Base-by-base conservation (phyloP, 2,329 filamentous ascomycete species). In the Phoma herbarum region DNA sequence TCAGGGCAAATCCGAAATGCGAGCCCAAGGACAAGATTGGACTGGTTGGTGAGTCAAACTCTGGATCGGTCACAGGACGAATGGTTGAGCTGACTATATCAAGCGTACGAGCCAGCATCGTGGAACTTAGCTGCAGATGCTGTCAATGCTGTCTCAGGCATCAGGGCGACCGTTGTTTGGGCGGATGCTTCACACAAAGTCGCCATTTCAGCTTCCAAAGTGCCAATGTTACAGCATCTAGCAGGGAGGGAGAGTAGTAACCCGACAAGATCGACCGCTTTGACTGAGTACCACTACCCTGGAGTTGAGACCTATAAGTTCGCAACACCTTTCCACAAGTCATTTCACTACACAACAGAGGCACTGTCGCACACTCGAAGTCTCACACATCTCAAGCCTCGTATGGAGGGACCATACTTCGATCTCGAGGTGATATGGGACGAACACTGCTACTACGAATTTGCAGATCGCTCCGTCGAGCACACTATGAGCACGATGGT, bases 401-500 rank as follows among this genome's bases (percentile, higher is more conserved):
- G 31, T 35, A 35, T 35, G 31, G 31, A 35, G 16, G 31, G 31
- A n/a, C 31, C 31, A 35, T 35, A 35, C 16, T 35, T 35, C 16
- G 31, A 35, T 8, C 31, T 35, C 16, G 31, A 35, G 16, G 31
- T 35, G 5, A 35, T 35, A 35, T 93, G 90, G 90, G 88, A 91
- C 4, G 88, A 92, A 73, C 89, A 93, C 72, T 89, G 88, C 0
- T 83, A 84, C 39, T 88, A 84, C 65, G 88, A 92, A 70, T 92
- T 92, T 70, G 85, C 76, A 2, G 85, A 87, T 54, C 83, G 89
- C 11, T 85, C 84, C 1, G 88, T 90, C 0, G 86, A 86, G 63
- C 84, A 86, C 62, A 92, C 89, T 0, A 92, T 92, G 89, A 82
- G 81, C n/a, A 92, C 89, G 0, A 92, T 92, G 89, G 88, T 91